A percentile compares a stretch with the other conserved stretches of the same genome.
phyloP scores from a whole-genome alignment of 805 yeast genomes.

The Candida ponderosae region DNA sequence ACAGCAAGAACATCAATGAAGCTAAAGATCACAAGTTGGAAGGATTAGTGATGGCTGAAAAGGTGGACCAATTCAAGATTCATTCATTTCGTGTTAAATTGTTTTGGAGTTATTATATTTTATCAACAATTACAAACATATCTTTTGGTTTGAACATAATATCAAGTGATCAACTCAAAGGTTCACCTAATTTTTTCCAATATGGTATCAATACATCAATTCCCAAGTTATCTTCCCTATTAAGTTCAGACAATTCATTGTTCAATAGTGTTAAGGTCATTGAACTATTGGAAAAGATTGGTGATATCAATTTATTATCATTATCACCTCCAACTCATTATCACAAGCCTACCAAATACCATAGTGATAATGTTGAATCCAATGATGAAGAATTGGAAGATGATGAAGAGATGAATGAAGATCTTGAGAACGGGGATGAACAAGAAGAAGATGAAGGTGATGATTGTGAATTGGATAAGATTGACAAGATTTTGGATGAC shows the following conservation, averaged over 20 bases:
- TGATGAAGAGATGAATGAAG: conserved; percentile 1
- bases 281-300: conserved; percentile 22
- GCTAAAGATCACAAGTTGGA: too few species aligned
- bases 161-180: background rate
- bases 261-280: conserved; percentile 24
- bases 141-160: conserved; percentile 18
- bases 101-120: conserved; percentile 35
- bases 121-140: conserved; percentile 15
- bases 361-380: conserved; percentile 1
- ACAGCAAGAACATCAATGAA: too few species aligned
- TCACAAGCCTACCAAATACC: background rate
- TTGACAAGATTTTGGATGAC: conserved; percentile 31
- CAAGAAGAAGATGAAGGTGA: conserved; percentile 2
- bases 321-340: too few species aligned
- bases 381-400: conserved; percentile 6
- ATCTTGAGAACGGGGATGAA: background rate
- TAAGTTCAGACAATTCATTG: conserved; percentile 25
- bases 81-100: conserved; percentile 27
- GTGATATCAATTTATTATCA: conserved; percentile 8
- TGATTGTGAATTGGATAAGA: conserved; percentile 22
- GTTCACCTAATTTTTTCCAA: conserved; percentile 11
- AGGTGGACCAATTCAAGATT: conserved; percentile 9
- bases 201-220: conserved; percentile 15
- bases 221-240: conserved; percentile 25
- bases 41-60: too few species aligned